Evolutionary conservation across 1,139 yeast species (phyloP), one percentile per base, ranked within the genome.

Genomic region (Candida glucosophila): DNA sequence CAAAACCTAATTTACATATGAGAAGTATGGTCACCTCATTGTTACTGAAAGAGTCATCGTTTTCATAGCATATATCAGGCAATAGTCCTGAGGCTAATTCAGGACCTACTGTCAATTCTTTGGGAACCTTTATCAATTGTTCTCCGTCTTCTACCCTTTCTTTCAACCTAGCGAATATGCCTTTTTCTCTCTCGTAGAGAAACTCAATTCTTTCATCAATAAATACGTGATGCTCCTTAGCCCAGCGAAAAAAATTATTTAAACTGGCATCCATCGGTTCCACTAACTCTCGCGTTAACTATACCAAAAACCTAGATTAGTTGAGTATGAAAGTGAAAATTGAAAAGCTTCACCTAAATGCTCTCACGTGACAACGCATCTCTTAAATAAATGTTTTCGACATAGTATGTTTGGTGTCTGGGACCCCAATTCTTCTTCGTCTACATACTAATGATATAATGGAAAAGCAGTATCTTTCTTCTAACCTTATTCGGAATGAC

Each of bases 1-100:
- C 34, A 21, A 27, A 31, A 14, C 18, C 22, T n/a, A 31, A 21
- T 18, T 23, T 31, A 12, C 32, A 29, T 17, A 31, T 29, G 12
- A 27, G 13, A 16, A 31, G 26, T n/a, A 29, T 18, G 5, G 29
- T 29, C 22, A 29, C 18, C 19, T 29, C 30, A 19, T 31, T 27
- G 17, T 19, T 15, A 15, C 28, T 27, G n/a, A 24, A 23, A 6
- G 19, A 19, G 14, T 29, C 23, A 12, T 6, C 12, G 9, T 19
- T 13, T 16, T 20, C 16, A 20, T 21, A 28, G 4, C 22, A 8
- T 8, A 26, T 16, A 8, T 14, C 22, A 5, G 25, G 26, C 10
- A 31, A 29, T 14, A 22, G 19, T 5, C 24, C 20, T 14, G n/a
- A 16, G 5, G 12, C 19, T 12, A 31, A 11, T 15, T 31, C 23